Evolutionary conservation across 352 stramenopile species (phyloP).

Genomic region (Pythium monospermum): DNA sequence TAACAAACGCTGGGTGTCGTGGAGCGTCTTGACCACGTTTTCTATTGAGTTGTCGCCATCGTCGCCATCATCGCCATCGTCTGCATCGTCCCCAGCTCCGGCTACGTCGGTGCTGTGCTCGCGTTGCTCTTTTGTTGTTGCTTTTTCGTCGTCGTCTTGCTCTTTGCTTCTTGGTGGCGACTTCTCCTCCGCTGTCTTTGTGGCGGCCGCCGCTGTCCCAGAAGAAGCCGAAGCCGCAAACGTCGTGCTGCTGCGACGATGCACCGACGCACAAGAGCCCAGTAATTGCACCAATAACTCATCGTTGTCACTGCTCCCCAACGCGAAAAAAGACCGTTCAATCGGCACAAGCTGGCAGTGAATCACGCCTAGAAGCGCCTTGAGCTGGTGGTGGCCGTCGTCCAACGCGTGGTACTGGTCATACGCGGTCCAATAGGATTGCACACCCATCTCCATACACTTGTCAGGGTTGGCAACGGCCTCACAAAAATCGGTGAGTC

Average conservation of each 20-base stretch:
- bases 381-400: conserved; percentile 68
- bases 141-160: conserved; percentile 10
- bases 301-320: conserved; percentile 65
- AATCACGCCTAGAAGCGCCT: conserved; percentile 66
- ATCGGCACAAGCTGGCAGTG: conserved; percentile 61
- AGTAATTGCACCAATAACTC: conserved; percentile 40
- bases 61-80: conserved; percentile 3
- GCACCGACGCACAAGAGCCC: conserved; percentile 11
- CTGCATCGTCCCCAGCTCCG: neutral
- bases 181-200: neutral
- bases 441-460: conserved; percentile 42
- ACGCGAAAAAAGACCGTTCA: conserved; percentile 59
- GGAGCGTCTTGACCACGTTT: conserved; percentile 48
- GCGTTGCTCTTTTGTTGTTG: no score
- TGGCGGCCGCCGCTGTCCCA: neutral
- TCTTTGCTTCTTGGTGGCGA: no score
- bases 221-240: no score
- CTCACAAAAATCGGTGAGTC: conserved; percentile 48
- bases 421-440: conserved; percentile 59
- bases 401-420: conserved; percentile 70
- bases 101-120: no score
- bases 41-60: conserved; percentile 38
- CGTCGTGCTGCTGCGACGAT: conserved; percentile 10
- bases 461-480: conserved; percentile 39
- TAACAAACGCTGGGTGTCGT: conserved; percentile 65